A percentile compares a stretch with the other conserved stretches of the same genome.
Conservation (phyloP, 2,329 filamentous ascomycete species). For the Aspergillus eucalypticola region DNA sequence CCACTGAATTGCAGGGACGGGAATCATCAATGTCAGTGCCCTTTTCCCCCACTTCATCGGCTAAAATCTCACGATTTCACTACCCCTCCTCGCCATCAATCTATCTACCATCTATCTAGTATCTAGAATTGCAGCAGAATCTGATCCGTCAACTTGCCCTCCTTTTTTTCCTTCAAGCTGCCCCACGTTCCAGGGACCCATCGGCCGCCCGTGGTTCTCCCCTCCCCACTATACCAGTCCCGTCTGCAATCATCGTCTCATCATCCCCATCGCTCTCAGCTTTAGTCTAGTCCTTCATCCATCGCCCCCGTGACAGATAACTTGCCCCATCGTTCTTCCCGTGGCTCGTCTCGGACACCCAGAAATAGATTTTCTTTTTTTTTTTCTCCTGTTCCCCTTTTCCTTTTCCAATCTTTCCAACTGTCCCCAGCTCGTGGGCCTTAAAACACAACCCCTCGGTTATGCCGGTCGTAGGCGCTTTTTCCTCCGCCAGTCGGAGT, state of each 20-base stretch:
- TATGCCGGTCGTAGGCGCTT: neutral
- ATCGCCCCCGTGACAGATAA: neutral
- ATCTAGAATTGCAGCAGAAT: neutral
- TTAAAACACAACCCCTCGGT: neutral
- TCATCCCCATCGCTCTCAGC: neutral
- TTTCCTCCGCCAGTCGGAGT: neutral
- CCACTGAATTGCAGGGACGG: neutral
- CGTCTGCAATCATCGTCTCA: neutral
- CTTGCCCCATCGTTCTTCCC: neutral
- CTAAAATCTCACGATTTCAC: neutral
- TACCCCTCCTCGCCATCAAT: neutral
- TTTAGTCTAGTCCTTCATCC: neutral
- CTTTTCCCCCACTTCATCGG: neutral
- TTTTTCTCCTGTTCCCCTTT: too few relatives aligned
- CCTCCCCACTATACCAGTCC: neutral
- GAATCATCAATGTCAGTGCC: neutral
- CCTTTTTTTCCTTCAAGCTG: neutral
- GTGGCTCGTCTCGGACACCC: neutral
- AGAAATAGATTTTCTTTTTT: neutral
- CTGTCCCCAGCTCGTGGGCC: neutral
- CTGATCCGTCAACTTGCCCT: neutral
- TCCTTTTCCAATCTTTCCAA: neutral
- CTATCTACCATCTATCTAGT: too few relatives aligned
- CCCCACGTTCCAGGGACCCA: constrained; percentile 1
- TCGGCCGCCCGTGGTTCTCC: neutral